A percentile compares a stretch with the other conserved stretches of the same genome.
These are phyloP conservation scores for Coemansia sp. DNA, from an alignment of 192 early-diverging fungal genomes.

Conservation along the genomic window DNA sequence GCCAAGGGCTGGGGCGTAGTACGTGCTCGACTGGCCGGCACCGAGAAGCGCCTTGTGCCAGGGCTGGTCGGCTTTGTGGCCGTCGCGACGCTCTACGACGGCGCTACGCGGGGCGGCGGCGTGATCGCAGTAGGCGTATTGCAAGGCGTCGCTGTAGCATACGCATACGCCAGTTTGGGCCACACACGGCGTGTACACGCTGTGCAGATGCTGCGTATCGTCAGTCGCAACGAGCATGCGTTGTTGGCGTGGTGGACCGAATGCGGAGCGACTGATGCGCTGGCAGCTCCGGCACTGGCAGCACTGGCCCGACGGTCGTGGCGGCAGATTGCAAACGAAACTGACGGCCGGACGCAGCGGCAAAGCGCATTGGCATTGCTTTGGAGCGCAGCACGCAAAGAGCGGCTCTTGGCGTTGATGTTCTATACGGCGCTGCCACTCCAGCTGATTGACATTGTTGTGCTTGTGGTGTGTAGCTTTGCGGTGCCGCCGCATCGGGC, in stretches of 20 bases:
- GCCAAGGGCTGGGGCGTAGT: conserved; percentile 53
- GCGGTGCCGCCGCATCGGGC: conserved; percentile 41
- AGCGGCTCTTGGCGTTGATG: conserved; percentile 21
- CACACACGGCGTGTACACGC: conserved; percentile 40
- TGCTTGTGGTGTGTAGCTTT: conserved; percentile 21
- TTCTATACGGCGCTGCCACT: conserved; percentile 18
- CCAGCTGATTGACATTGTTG: conserved; percentile 25
- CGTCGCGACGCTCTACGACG: conserved; percentile 44
- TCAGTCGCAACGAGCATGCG: conserved; percentile 38
- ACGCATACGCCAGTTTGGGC: conserved; percentile 28
- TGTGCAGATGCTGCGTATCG: conserved; percentile 38
- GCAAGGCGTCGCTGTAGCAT: conserved; percentile 24
- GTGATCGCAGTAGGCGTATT: conserved; percentile 39
- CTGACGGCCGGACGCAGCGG: neutral
- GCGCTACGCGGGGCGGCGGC: conserved; percentile 44
- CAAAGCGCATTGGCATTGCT: conserved; percentile 22
- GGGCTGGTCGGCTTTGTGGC: conserved; percentile 37
- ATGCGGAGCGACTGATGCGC: neutral
- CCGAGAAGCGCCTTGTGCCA: conserved; percentile 43
- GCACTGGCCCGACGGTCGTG: conserved; percentile 8
- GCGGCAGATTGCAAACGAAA: conserved; percentile 6
- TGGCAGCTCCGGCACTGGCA: conserved; percentile 9
- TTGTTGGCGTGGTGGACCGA: conserved; percentile 23
- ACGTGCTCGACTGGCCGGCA: conserved; percentile 33
- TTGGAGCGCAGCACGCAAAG: conserved; percentile 46